Percentiles rank a stretch among this genome's conserved stretches.
These are phyloP conservation scores for Rhizopogon sp. DNA, from an alignment of 768 basidiomycete species.

Conservation along the genomic window DNA sequence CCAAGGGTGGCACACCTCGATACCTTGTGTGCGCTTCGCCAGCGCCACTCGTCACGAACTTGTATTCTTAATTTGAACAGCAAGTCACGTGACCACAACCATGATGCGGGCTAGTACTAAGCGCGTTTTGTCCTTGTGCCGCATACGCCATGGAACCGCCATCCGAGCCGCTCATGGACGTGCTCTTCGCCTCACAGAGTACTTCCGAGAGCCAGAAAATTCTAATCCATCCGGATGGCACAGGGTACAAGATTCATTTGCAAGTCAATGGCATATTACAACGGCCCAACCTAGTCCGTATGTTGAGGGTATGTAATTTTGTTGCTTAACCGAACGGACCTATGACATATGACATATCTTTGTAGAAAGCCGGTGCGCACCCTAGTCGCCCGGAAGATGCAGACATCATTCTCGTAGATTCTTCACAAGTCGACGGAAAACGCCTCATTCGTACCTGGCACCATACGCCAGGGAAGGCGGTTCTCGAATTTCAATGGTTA, in stretches of 20 bases:
- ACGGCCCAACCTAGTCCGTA: constrained; percentile 49
- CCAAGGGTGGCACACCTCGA: neutral
- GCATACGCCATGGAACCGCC: neutral
- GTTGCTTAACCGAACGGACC: neutral
- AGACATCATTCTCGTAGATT: constrained; percentile 55
- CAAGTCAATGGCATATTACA: constrained; percentile 48
- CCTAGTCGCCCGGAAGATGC: constrained; percentile 50
- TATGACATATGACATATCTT: constrained; percentile 5
- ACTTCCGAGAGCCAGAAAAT: constrained; percentile 17
- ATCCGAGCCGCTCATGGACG: neutral
- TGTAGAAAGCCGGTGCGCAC: constrained; percentile 50
- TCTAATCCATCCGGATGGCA: constrained; percentile 36
- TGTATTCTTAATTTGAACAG: neutral
- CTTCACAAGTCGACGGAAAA: constrained; percentile 44
- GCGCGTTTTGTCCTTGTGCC: no score
- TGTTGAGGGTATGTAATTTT: constrained; percentile 35
- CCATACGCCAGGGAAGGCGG: constrained; percentile 39
- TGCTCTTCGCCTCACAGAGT: constrained; percentile 2
- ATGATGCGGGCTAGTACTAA: no score
- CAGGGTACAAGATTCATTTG: constrained; percentile 46
- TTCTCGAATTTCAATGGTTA: constrained; percentile 54
- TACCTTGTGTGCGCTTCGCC: neutral
- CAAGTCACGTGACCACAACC: neutral
- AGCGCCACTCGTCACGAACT: neutral
- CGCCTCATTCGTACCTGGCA: constrained; percentile 58